Evolutionary conservation across 352 stramenopile genomes (phyloP), one percentile per base, ranked within the genome.

Genomic region (Thalassiosira hispida): DNA sequence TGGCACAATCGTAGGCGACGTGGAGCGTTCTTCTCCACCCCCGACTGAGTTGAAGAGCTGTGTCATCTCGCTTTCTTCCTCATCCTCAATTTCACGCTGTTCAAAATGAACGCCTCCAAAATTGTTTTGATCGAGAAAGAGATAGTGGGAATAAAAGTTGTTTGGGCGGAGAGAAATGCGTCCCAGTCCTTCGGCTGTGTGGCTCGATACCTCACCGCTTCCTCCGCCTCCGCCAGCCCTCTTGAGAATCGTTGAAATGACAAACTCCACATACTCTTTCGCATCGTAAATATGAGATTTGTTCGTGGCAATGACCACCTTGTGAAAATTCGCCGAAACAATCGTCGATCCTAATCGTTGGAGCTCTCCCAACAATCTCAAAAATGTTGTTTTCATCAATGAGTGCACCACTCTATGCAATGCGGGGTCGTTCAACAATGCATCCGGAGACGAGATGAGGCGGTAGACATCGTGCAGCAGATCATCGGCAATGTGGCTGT

Each of bases 121-220:
- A 73, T 99, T 99, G 68, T 98, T 95, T 11, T 96, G 92, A 79
- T 99, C 96, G 29, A 98, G 72, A 69, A 98, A 98, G 9, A 99
- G 79, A 23, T 98, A 85, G 69, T 98, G 92, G 27, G 95, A 92
- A 69, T 96, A 96, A 74, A 95, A 98, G 70, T 90, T 89, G 59
- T 83, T 91, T 2, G 90, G 86, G 16, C 82, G 83, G 6, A 97
- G 73, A 59, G 81, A 81, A 65, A 94, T 64, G 35, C 81, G 69
- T 49, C 77, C 72, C 16, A 92, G 72, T 52, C 78, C 60, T 74
- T 74, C 68, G 16, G 75, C 44, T 25, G 67, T 81, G 20, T 77
- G 53, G 44, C 51, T 69, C 4, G 74, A 66, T 9, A 27, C 63
- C 40, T 83, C 40, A n/a, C n/a, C n/a, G n/a, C n/a, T n/a, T n/a